These are phyloP conservation scores for Magnaporthiopsis incrustans DNA, from an alignment of 2,329 filamentous ascomycete species.

Conservation along the genomic window DNA sequence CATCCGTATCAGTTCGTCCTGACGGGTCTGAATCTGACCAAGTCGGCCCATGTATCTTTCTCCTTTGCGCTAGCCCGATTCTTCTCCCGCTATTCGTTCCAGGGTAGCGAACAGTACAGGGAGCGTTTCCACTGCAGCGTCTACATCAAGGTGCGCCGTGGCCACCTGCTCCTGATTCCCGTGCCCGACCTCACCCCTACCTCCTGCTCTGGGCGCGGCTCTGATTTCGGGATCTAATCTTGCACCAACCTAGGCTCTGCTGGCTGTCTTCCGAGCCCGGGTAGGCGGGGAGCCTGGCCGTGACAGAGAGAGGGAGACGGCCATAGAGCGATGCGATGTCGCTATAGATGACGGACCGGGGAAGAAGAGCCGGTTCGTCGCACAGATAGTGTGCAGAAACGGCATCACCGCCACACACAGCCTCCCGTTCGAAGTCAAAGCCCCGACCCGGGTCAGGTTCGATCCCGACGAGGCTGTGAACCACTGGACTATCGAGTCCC, in stretches of 20 bases:
- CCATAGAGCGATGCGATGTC: conserved; percentile 68
- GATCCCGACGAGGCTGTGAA: conserved; percentile 57
- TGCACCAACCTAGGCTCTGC: conserved; percentile 41
- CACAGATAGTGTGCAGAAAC: conserved; percentile 67
- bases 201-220: neutral
- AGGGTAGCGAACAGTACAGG: conserved; percentile 39
- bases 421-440: conserved; percentile 63
- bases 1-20: conserved; percentile 51
- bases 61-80: conserved; percentile 59
- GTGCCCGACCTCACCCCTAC: neutral
- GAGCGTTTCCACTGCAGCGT: conserved; percentile 67
- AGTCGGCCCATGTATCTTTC: conserved; percentile 70
- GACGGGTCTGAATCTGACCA: conserved; percentile 71
- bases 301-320: conserved; percentile 56
- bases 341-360: conserved; percentile 63
- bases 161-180: neutral
- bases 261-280: conserved; percentile 67
- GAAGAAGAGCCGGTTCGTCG: conserved; percentile 64
- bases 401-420: conserved; percentile 71
- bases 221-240: neutral
- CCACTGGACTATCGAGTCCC: conserved; percentile 64
- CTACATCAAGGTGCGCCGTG: conserved; percentile 53
- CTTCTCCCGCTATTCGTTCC: conserved; percentile 65
- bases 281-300: conserved; percentile 46
- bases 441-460: conserved; percentile 72